Evolutionary conservation across 169 alveolate species (phyloP).

Genomic region (Plasmodium cynomolgi): DNA sequence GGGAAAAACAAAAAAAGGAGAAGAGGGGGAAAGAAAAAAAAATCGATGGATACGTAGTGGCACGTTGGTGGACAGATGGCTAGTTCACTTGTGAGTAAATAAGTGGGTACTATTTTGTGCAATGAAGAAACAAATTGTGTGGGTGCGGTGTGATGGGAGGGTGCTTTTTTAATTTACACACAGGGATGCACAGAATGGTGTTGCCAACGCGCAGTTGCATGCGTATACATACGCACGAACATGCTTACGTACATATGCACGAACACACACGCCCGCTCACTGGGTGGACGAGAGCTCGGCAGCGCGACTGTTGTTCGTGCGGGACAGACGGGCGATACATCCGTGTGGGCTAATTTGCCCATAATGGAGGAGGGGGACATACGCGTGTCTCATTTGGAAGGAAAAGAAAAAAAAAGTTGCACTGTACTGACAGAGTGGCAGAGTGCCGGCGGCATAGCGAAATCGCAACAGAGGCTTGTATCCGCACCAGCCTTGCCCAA

Average conservation of each 20-base stretch:
- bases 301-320: not conserved
- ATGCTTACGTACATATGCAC: not conserved
- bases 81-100: not conserved
- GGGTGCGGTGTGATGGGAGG: not conserved
- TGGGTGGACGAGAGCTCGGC: not conserved
- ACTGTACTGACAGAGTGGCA: not conserved
- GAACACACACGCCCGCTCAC: not conserved
- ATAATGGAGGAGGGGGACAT: not conserved
- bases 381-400: not conserved
- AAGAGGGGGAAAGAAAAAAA: not conserved
- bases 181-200: not conserved
- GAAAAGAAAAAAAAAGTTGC: not conserved
- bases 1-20: not conserved
- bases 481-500: not conserved
- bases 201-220: not conserved
- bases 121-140: not conserved
- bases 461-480: not conserved
- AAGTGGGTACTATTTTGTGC: not conserved
- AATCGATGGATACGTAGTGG: not conserved
- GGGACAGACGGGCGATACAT: not conserved
- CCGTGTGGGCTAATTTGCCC: not conserved
- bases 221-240: constrained; percentile 3
- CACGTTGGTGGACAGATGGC: not conserved
- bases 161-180: not conserved
- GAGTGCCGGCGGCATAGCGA: not conserved